These are phyloP conservation scores for Penicillium diatomitis DNA, from an alignment of 495 filamentous ascomycete genomes.

Conservation along the genomic window DNA sequence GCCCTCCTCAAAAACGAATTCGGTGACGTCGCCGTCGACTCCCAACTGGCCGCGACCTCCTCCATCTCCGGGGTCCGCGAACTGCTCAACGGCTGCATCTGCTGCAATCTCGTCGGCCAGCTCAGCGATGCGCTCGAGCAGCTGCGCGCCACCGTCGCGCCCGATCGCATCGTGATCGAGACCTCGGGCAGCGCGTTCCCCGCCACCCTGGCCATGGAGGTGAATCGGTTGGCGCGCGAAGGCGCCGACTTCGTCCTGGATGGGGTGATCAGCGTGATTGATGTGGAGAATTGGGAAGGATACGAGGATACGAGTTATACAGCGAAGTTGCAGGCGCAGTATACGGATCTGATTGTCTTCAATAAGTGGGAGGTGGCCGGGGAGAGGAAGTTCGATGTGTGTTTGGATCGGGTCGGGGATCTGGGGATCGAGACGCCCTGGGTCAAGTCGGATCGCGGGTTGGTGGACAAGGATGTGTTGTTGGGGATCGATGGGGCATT, in stretches of 20 bases:
- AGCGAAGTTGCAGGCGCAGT: slow-evolving; percentile 74
- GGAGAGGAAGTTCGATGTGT: slow-evolving; percentile 70
- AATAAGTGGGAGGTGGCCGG: slow-evolving; percentile 85
- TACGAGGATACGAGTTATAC: slow-evolving; percentile 89
- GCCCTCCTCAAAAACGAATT: slow-evolving; percentile 99
- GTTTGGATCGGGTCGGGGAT: slow-evolving; percentile 76
- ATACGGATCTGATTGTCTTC: slow-evolving; percentile 87
- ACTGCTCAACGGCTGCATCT: slow-evolving; percentile 93
- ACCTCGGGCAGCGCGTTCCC: slow-evolving; percentile 83
- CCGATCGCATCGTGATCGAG: slow-evolving; percentile 88
- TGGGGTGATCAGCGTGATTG: slow-evolving; percentile 85
- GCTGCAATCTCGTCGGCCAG: slow-evolving; percentile 94
- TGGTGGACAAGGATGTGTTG: slow-evolving; percentile 65
- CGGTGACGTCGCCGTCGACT: slow-evolving; percentile 88
- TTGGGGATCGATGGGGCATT: slow-evolving; percentile 81
- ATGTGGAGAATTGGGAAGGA: slow-evolving; percentile 95
- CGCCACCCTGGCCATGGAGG: slow-evolving; percentile 83
- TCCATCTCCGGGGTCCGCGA: slow-evolving; percentile 87
- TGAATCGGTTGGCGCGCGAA: slow-evolving; percentile 64
- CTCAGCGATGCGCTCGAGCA: slow-evolving; percentile 69
- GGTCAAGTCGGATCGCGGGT: slow-evolving; percentile 71
- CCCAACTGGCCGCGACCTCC: slow-evolving; percentile 69
- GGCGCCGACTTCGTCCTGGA: slow-evolving; percentile 62
- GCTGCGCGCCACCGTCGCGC: slow-evolving; percentile 48
- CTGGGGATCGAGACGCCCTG: slow-evolving; percentile 71